Percentiles rank a stretch among this genome's conserved stretches.
phyloP scores from a whole-genome alignment of 345 rosid species.

The Dipteronia dyeriana region DNA sequence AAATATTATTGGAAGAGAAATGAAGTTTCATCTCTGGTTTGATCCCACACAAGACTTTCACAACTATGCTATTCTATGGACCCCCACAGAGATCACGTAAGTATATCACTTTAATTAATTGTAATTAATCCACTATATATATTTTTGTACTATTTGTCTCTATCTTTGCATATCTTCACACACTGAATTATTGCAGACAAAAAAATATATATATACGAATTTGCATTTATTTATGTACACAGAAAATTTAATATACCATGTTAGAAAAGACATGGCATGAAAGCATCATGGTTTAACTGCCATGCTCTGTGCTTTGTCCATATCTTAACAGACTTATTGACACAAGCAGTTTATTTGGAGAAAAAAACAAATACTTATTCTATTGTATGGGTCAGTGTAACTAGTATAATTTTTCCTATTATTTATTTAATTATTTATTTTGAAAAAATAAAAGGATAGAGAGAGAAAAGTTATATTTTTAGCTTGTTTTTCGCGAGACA shows the following conservation, averaged over 20 bases:
- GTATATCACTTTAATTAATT: slow-evolving; percentile 15
- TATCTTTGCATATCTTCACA: neutral
- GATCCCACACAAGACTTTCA: slow-evolving; percentile 87
- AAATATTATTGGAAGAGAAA: slow-evolving; percentile 73
- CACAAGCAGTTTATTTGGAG: too few relatives aligned
- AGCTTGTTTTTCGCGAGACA: too few relatives aligned
- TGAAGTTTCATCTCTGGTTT: slow-evolving; percentile 81
- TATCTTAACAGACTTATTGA: neutral
- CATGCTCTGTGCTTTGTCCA: neutral
- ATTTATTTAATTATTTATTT: too few relatives aligned
- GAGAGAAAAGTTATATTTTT: too few relatives aligned
- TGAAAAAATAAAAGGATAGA: too few relatives aligned
- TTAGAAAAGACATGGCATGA: neutral
- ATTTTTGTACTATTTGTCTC: neutral
- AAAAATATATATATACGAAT: neutral
- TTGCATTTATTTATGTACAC: too few relatives aligned
- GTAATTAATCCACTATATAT: neutral
- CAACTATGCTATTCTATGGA: slow-evolving; percentile 75
- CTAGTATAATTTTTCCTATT: too few relatives aligned
- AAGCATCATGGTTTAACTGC: neutral
- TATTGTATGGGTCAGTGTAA: too few relatives aligned
- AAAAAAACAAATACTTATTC: too few relatives aligned
- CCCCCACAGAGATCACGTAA: slow-evolving; percentile 69
- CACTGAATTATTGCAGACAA: neutral
- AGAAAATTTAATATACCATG: neutral